phyloP scores from a whole-genome alignment of 257 asterid species.

The Solanum bukasovii region DNA sequence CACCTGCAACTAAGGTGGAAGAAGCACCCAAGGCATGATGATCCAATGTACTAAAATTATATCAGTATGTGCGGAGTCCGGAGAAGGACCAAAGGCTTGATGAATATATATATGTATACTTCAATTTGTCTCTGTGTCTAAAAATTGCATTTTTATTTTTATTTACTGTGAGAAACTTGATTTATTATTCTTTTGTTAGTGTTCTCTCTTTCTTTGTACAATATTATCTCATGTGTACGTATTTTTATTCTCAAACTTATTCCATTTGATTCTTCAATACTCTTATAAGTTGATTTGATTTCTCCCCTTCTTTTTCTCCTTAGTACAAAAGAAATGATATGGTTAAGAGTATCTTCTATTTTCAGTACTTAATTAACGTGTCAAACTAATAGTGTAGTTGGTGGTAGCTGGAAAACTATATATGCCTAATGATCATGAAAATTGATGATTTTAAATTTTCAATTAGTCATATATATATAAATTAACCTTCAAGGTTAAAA shows the following conservation, averaged over 20 bases:
- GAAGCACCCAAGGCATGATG: conserved; percentile 23
- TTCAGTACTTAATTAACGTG: neutral
- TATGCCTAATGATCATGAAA: neutral
- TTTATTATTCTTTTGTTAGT: conserved; percentile 23
- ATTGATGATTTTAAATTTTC: neutral
- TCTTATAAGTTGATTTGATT: neutral
- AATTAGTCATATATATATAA: no score
- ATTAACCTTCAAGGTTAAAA: neutral
- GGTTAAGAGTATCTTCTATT: neutral
- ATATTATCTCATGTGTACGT: neutral
- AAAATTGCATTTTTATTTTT: neutral
- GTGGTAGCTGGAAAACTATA: neutral
- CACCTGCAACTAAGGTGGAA: conserved; percentile 16
- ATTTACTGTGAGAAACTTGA: conserved; percentile 3
- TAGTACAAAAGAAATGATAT: neutral
- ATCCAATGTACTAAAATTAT: neutral
- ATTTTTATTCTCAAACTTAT: neutral
- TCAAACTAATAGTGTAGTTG: neutral
- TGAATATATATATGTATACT: neutral
- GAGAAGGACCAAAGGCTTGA: no score
- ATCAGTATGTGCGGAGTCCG: no score
- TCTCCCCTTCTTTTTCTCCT: neutral
- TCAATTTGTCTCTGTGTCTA: neutral
- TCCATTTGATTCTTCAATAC: neutral
- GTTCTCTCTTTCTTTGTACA: neutral